A percentile compares a stretch with the other conserved stretches of the same genome.
phyloP scores from a whole-genome alignment of 1,284 basidiomycete genomes.

The Rhodotorula mucilaginosa region DNA sequence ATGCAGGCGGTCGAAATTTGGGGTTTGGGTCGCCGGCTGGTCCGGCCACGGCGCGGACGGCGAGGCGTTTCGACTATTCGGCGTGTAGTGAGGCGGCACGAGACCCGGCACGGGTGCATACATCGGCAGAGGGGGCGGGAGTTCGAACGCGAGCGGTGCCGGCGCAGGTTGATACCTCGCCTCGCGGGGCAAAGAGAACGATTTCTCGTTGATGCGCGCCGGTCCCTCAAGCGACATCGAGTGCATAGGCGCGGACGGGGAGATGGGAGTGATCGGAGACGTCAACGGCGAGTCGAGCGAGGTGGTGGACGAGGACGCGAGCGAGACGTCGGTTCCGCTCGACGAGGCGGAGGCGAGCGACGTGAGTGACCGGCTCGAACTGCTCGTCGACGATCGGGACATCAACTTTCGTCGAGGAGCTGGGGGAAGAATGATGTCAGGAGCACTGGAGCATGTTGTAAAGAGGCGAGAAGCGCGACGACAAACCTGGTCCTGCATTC shows the following conservation, averaged over 20 bases:
- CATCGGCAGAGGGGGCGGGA: neutral
- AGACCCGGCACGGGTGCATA: neutral
- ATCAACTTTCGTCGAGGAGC: slow-evolving; percentile 16
- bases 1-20: too few species aligned
- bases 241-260: neutral
- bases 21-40: neutral
- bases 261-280: neutral
- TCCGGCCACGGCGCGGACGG: neutral
- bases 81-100: neutral
- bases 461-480: neutral
- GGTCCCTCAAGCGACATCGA: neutral
- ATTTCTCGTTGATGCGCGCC: neutral
- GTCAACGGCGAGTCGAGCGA: slow-evolving; percentile 18
- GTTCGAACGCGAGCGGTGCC: slow-evolving; percentile 10
- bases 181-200: neutral
- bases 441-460: neutral
- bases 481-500: slow-evolving; percentile 20
- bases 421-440: neutral
- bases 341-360: slow-evolving; percentile 12
- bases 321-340: slow-evolving; percentile 16
- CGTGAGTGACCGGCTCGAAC: slow-evolving; percentile 11
- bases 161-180: neutral
- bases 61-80: neutral
- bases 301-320: slow-evolving; percentile 11
- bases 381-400: slow-evolving; percentile 1